Conservation (phyloP, 2,329 filamentous ascomycete genomes). For the Talaromyces atroroseus region DNA sequence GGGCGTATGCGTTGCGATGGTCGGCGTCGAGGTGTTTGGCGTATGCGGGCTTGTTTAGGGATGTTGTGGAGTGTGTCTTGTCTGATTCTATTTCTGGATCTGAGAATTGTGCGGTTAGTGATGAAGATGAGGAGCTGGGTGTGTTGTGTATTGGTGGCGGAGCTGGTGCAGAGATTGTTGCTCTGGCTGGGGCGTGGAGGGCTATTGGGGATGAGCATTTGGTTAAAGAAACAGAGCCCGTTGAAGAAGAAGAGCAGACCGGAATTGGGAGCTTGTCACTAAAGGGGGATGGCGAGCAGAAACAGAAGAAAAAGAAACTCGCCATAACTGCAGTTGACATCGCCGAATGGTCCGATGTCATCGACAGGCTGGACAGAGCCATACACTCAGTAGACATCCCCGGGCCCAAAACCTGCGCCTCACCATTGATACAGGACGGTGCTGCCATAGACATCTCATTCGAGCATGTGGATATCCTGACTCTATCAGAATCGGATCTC, state of each 20-base stretch:
- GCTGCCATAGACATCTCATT: constrained; percentile 35
- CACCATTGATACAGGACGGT: constrained; percentile 23
- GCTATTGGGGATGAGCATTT: constrained; percentile 22
- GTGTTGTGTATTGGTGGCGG: constrained; percentile 60
- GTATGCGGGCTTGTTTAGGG: constrained; percentile 60
- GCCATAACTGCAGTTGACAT: constrained; percentile 69
- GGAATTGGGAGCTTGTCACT: neutral
- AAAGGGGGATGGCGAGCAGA: neutral
- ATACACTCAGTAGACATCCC: constrained; percentile 42
- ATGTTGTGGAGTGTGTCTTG: constrained; percentile 22
- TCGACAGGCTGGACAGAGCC: constrained; percentile 52
- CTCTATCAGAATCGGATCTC: constrained; percentile 33
- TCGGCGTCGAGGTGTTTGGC: constrained; percentile 79
- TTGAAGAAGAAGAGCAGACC: neutral
- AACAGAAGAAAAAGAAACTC: constrained; percentile 16
- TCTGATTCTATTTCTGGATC: neutral
- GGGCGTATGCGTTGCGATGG: constrained; percentile 85
- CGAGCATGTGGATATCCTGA: constrained; percentile 48
- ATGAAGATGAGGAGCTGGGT: constrained; percentile 18
- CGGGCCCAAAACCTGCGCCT: constrained; percentile 22
- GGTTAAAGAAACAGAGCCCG: neutral
- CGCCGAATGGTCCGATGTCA: constrained; percentile 67
- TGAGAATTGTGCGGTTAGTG: neutral
- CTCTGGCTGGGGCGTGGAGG: constrained; percentile 52
- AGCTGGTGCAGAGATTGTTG: constrained; percentile 62